Percentiles rank a stretch among this genome's conserved stretches.
Conservation (phyloP, 441 rosid genomes). For the Daphne laureola region DNA sequence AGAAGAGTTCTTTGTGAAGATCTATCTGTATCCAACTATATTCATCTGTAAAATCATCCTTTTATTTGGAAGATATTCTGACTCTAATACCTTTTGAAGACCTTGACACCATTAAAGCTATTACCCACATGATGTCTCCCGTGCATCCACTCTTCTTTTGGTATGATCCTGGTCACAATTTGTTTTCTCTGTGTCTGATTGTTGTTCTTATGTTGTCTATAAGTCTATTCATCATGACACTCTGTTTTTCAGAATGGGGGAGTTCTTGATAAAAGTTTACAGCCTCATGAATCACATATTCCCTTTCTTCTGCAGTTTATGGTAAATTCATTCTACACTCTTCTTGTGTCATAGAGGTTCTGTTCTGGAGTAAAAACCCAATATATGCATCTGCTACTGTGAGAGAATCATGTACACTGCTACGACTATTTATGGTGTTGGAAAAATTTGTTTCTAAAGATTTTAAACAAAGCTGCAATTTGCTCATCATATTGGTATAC, state of each 20-base stretch:
- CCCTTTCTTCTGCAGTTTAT: slow-evolving; percentile 91
- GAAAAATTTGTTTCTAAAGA: no score
- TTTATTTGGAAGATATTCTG: neutral
- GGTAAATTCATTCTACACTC: slow-evolving; percentile 30
- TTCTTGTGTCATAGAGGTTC: neutral
- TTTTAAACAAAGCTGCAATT: no score
- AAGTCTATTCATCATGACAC: neutral
- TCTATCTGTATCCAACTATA: slow-evolving; percentile 69
- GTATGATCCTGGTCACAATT: slow-evolving; percentile 27
- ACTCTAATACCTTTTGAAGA: slow-evolving; percentile 11
- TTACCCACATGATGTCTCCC: slow-evolving; percentile 80
- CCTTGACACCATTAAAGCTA: slow-evolving; percentile 64
- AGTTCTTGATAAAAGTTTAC: slow-evolving; percentile 64
- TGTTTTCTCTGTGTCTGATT: neutral
- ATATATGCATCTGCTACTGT: no score
- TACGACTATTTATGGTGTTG: no score
- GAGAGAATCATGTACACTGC: no score
- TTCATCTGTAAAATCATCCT: neutral
- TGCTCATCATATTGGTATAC: no score
- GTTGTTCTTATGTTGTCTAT: slow-evolving; percentile 5
- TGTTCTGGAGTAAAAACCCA: no score
- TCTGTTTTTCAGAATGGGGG: slow-evolving; percentile 58
- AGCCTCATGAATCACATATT: slow-evolving; percentile 94
- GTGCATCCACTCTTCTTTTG: slow-evolving; percentile 80
- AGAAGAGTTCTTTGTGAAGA: slow-evolving; percentile 89